Percentiles rank a stretch among this genome's conserved stretches.
These are phyloP conservation scores for Hydrangea macrophylla DNA, from an alignment of 148 eudicot genomes.

Conservation along the genomic window DNA sequence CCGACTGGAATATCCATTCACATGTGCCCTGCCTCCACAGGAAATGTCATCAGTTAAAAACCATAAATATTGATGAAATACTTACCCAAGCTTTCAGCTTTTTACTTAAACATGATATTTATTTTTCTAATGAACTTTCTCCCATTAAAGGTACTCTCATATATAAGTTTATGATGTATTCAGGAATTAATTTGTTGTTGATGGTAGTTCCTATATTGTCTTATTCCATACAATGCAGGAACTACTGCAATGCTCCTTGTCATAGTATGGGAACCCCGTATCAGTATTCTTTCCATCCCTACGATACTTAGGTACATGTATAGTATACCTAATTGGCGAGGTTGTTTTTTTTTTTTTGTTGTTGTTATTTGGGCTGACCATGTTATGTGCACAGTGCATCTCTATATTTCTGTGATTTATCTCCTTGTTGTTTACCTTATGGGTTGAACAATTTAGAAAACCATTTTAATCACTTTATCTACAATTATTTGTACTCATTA, in stretches of 20 bases:
- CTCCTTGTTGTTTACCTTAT: background rate
- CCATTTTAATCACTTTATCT: background rate
- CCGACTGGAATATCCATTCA: too few species aligned
- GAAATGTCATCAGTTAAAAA: too few species aligned
- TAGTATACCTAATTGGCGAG: background rate
- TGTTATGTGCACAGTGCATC: background rate
- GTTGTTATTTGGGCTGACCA: background rate
- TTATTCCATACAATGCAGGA: constrained; percentile 39
- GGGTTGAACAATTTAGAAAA: background rate
- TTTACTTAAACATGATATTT: too few species aligned
- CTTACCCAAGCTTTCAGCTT: too few species aligned
- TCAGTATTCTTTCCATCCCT: constrained; percentile 67
- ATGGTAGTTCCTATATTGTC: constrained; percentile 4
- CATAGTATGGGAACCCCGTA: constrained; percentile 79
- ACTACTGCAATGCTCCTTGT: constrained; percentile 92
- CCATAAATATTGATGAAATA: too few species aligned
- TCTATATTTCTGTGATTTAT: background rate
- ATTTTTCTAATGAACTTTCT: too few species aligned
- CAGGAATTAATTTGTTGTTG: background rate
- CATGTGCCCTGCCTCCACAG: too few species aligned
- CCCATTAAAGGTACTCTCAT: background rate
- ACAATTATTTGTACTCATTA: background rate
- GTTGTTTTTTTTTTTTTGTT: too few species aligned
- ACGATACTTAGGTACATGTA: constrained; percentile 59
- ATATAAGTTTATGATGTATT: background rate